phyloP scores from a whole-genome alignment of 2,329 filamentous ascomycete species.

The Colletotrichum paranaense region DNA sequence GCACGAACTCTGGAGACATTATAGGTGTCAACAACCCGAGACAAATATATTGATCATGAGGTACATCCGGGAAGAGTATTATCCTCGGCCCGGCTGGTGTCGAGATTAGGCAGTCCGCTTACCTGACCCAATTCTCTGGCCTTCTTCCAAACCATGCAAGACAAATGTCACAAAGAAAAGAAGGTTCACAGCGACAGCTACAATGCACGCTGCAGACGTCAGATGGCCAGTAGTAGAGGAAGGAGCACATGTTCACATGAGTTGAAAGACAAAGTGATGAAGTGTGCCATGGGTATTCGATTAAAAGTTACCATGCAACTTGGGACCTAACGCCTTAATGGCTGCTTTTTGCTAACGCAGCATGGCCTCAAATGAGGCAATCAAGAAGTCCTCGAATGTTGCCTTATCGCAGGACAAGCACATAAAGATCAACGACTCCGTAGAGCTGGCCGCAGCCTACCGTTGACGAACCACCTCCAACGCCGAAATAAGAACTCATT shows the following conservation, averaged over 20 bases:
- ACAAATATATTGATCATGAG: no score
- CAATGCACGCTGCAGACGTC: no score
- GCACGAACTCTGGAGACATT: background rate
- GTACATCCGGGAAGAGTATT: no score
- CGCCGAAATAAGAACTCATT: constrained; percentile 22
- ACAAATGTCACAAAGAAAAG: no score
- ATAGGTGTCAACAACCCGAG: background rate
- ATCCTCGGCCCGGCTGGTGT: no score
- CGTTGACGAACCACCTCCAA: constrained; percentile 13
- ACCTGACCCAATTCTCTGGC: no score
- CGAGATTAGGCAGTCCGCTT: no score
- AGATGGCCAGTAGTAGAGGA: background rate
- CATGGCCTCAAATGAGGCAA: background rate
- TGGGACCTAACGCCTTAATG: constrained; percentile 11
- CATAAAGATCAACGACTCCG: constrained; percentile 16
- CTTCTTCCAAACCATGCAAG: no score
- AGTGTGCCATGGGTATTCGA: constrained; percentile 19
- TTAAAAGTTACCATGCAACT: constrained; percentile 27
- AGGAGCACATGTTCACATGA: background rate
- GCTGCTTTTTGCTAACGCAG: background rate
- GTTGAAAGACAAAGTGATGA: background rate
- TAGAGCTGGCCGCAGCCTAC: constrained; percentile 9
- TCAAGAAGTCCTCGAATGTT: constrained; percentile 2
- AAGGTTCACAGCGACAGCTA: no score
- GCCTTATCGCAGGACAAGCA: background rate